These are phyloP conservation scores for Ascocoryne sarcoides DNA, from an alignment of 2,329 filamentous ascomycete genomes.

Conservation along the genomic window DNA sequence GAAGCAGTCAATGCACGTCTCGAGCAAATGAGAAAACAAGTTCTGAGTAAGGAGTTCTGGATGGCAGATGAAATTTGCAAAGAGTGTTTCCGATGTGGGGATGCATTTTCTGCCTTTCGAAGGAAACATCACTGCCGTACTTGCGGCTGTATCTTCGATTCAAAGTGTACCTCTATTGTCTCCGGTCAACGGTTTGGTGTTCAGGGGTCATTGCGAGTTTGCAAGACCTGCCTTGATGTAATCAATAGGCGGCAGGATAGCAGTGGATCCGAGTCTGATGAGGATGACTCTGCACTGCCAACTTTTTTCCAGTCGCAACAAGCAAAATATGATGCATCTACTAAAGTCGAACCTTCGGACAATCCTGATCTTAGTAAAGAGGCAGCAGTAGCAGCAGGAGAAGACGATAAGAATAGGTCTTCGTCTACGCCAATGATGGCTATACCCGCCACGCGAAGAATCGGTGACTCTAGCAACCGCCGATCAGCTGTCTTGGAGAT, in stretches of 20 bases:
- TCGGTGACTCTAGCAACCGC: conserved; percentile 70
- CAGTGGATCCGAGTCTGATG: conserved; percentile 78
- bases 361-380: conserved; percentile 19
- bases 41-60: conserved; percentile 94
- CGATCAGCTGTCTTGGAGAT: conserved; percentile 86
- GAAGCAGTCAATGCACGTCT: conserved; percentile 52
- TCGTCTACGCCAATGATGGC: conserved; percentile 64
- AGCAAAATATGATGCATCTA: conserved; percentile 34
- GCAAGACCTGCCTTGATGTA: conserved; percentile 84
- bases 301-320: conserved; percentile 50
- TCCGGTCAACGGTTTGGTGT: conserved; percentile 83
- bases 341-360: conserved; percentile 34
- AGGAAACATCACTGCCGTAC: conserved; percentile 94
- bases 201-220: conserved; percentile 74
- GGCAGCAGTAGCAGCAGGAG: neutral
- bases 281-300: conserved; percentile 62
- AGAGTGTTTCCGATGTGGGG: conserved; percentile 88
- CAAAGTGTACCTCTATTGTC: conserved; percentile 89
- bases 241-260: conserved; percentile 86
- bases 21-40: conserved; percentile 71
- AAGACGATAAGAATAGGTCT: conserved; percentile 38
- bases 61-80: conserved; percentile 99
- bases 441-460: conserved; percentile 54
- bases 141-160: conserved; percentile 98
- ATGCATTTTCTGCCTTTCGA: conserved; percentile 84